A percentile compares a stretch with the other conserved stretches of the same genome.
phyloP scores from a whole-genome alignment of 192 early-diverging fungal genomes.

The Coemansia sp. region DNA sequence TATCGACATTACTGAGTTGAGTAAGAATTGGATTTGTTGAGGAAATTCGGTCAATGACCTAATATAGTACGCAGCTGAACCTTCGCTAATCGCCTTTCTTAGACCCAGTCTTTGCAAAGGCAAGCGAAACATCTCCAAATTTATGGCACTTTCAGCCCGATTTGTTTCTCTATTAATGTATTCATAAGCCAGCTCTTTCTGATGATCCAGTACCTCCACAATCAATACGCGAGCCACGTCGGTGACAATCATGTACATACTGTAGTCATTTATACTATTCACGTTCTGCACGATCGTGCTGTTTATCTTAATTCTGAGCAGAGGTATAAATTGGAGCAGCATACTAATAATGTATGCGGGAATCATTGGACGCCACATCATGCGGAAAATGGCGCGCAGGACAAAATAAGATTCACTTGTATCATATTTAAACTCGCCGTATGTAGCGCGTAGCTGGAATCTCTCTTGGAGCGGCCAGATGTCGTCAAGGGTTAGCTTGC shows the following conservation, averaged over 20 bases:
- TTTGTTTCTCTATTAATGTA: neutral
- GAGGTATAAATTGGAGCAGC: slow-evolving; percentile 1
- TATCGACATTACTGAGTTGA: neutral
- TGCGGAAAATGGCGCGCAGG: slow-evolving; percentile 24
- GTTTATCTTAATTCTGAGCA: slow-evolving; percentile 1
- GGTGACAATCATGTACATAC: slow-evolving; percentile 16
- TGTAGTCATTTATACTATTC: slow-evolving; percentile 6
- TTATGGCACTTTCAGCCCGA: slow-evolving; percentile 10
- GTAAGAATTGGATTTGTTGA: neutral
- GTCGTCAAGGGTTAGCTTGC: slow-evolving; percentile 16
- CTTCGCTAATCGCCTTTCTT: neutral
- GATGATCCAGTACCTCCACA: neutral
- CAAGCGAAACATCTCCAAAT: slow-evolving; percentile 30
- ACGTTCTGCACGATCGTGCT: slow-evolving; percentile 17
- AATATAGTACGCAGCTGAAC: neutral
- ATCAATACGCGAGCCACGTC: neutral
- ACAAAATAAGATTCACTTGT: slow-evolving; percentile 30
- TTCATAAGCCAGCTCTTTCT: neutral
- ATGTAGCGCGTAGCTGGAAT: neutral
- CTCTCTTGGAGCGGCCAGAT: slow-evolving; percentile 10
- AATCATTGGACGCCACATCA: slow-evolving; percentile 33
- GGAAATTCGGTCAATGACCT: neutral
- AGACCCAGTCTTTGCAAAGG: slow-evolving; percentile 12
- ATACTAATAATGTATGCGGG: slow-evolving; percentile 19
- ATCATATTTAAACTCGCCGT: slow-evolving; percentile 25